A percentile compares a stretch with the other conserved stretches of the same genome.
These are phyloP conservation scores for Metarhizium humberi DNA, from an alignment of 2,329 filamentous ascomycete species.

Conservation along the genomic window DNA sequence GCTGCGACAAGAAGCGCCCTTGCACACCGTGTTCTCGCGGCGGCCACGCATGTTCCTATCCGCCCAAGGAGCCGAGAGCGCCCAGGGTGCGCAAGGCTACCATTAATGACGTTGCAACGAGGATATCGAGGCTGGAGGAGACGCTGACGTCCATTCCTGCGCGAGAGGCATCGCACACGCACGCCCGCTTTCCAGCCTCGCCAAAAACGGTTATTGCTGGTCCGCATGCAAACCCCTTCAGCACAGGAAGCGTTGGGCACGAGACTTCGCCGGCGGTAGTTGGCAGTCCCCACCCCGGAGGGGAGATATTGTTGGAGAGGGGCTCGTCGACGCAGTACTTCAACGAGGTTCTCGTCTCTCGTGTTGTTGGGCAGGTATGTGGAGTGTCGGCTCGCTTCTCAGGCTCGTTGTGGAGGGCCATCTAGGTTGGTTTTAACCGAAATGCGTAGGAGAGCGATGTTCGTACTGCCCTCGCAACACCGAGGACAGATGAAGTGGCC, in stretches of 20 bases:
- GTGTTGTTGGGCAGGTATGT: constrained; percentile 23
- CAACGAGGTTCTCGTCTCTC: constrained; percentile 26
- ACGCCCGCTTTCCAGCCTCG: background rate
- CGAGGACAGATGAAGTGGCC: constrained; percentile 3
- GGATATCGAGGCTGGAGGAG: constrained; percentile 25
- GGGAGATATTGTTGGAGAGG: constrained; percentile 21
- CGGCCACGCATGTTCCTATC: constrained; percentile 20
- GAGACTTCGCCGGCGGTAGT: background rate
- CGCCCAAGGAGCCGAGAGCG: constrained; percentile 13
- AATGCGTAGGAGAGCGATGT: constrained; percentile 1
- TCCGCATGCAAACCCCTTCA: background rate
- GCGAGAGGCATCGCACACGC: background rate
- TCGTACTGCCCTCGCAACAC: constrained; percentile 3
- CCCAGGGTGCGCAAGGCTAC: constrained; percentile 20
- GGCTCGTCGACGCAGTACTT: constrained; percentile 25
- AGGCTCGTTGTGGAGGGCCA: background rate
- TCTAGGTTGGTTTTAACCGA: background rate
- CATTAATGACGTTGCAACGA: constrained; percentile 23
- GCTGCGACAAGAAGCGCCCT: constrained; percentile 62
- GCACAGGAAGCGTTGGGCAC: background rate
- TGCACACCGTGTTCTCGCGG: constrained; percentile 58
- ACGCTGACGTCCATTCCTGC: constrained; percentile 6
- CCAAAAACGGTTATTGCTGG: background rate
- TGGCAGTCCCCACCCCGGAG: background rate
- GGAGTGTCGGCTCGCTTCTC: background rate